A percentile compares a stretch with the other conserved stretches of the same genome.
phyloP scores from a whole-genome alignment of 352 stramenopile genomes.

The Phytophthora citrophthora region DNA sequence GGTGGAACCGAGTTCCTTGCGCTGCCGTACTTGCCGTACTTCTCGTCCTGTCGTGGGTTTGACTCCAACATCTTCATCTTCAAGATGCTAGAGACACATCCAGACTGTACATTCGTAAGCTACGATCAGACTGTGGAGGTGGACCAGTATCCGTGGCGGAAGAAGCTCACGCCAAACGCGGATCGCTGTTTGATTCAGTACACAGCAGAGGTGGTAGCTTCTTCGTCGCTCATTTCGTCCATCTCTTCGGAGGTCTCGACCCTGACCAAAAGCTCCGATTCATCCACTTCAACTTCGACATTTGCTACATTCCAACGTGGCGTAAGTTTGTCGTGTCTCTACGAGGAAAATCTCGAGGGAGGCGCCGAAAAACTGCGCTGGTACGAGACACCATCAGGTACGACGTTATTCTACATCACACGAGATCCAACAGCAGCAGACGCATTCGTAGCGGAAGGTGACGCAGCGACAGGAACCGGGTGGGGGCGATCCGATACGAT shows the following conservation, averaged over 20 bases:
- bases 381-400: slow-evolving; percentile 86
- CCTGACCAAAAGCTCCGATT: slow-evolving; percentile 20
- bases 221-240: slow-evolving; percentile 46
- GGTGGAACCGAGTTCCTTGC: slow-evolving; percentile 72
- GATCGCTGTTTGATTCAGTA: slow-evolving; percentile 83
- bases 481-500: slow-evolving; percentile 75
- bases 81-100: slow-evolving; percentile 95
- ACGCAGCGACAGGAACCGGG: slow-evolving; percentile 28
- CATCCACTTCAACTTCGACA: slow-evolving; percentile 16
- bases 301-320: slow-evolving; percentile 55
- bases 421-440: slow-evolving; percentile 66
- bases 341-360: slow-evolving; percentile 87
- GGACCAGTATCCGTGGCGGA: slow-evolving; percentile 92
- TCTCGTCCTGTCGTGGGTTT: slow-evolving; percentile 96
- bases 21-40: slow-evolving; percentile 96
- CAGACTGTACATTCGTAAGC: slow-evolving; percentile 88
- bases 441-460: slow-evolving; percentile 59
- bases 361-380: slow-evolving; percentile 81
- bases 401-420: slow-evolving; percentile 90
- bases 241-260: slow-evolving; percentile 29
- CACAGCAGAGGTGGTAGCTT: slow-evolving; percentile 37
- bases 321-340: slow-evolving; percentile 91
- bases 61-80: slow-evolving; percentile 93
- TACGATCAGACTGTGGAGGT: slow-evolving; percentile 92
- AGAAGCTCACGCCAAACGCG: slow-evolving; percentile 78